These are phyloP conservation scores for Pythium rhizo-oryzae DNA, from an alignment of 352 stramenopile species.

Conservation along the genomic window DNA sequence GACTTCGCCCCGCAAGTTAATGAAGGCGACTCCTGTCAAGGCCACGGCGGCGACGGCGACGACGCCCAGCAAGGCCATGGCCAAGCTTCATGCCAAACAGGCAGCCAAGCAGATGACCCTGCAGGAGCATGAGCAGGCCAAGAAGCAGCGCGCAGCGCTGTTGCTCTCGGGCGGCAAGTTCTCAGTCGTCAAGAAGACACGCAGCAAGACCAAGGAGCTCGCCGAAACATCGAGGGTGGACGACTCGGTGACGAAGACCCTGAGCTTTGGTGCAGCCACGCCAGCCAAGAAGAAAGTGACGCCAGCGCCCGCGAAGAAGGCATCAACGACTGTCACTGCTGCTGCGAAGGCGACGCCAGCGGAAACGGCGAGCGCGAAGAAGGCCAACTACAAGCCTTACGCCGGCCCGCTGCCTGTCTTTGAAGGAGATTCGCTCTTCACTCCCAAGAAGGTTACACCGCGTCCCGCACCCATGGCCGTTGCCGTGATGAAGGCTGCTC, in stretches of 20 bases:
- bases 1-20: constrained; percentile 4
- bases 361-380: constrained; percentile 3
- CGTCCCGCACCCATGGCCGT: constrained; percentile 33
- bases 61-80: constrained; percentile 25
- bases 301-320: neutral
- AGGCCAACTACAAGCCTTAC: constrained; percentile 67
- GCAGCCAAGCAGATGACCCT: constrained; percentile 29
- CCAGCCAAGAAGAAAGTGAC: constrained; percentile 4
- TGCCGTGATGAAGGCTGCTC: constrained; percentile 31
- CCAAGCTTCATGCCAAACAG: constrained; percentile 29
- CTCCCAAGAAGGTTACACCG: constrained; percentile 38
- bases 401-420: constrained; percentile 59
- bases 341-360: neutral
- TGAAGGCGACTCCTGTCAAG: constrained; percentile 17
- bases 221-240: neutral
- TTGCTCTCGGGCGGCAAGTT: constrained; percentile 29
- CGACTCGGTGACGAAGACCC: constrained; percentile 18
- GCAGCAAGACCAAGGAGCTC: constrained; percentile 29
- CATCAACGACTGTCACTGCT: neutral
- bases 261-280: constrained; percentile 23
- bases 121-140: constrained; percentile 29
- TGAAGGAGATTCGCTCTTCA: constrained; percentile 65
- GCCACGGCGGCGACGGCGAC: constrained; percentile 5
- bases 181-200: constrained; percentile 35
- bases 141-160: constrained; percentile 27